Percentiles rank a stretch among this genome's conserved stretches.
These are phyloP conservation scores for Monosporascus sp. DNA, from an alignment of 2,329 filamentous ascomycete genomes.

Conservation along the genomic window DNA sequence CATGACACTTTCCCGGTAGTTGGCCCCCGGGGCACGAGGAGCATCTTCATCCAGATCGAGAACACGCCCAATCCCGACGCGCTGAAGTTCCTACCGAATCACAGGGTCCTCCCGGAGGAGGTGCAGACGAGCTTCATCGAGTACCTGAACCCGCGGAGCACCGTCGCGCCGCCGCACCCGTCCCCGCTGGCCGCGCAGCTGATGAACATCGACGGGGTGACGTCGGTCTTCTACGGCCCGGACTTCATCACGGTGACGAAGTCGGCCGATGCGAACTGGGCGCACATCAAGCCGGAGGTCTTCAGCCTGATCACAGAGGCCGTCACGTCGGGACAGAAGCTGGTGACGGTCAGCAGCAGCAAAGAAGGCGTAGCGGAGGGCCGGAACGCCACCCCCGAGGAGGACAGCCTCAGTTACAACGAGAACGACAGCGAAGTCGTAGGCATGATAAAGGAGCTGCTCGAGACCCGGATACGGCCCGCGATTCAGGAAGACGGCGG, in stretches of 20 bases:
- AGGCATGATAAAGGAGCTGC: constrained; percentile 95
- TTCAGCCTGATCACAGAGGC: constrained; percentile 94
- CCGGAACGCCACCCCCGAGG: constrained; percentile 38
- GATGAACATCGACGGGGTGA: constrained; percentile 92
- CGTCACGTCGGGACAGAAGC: constrained; percentile 74
- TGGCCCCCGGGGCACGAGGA: constrained; percentile 47
- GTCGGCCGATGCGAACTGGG: constrained; percentile 81
- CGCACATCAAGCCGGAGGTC: constrained; percentile 89
- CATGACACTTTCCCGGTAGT: not conserved
- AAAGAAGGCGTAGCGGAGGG: constrained; percentile 43
- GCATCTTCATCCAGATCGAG: constrained; percentile 97
- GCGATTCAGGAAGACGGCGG: constrained; percentile 97
- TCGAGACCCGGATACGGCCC: constrained; percentile 91
- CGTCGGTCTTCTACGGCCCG: constrained; percentile 84
- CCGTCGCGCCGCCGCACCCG: constrained; percentile 81
- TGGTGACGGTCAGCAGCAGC: constrained; percentile 68
- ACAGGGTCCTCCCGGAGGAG: constrained; percentile 71
- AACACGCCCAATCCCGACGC: constrained; percentile 92
- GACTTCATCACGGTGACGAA: constrained; percentile 99
- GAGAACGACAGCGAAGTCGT: constrained; percentile 93
- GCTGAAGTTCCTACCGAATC: constrained; percentile 92
- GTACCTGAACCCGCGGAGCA: constrained; percentile 84
- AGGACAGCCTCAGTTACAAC: constrained; percentile 75
- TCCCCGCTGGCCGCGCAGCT: constrained; percentile 87
- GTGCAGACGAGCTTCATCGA: constrained; percentile 78